phyloP scores from a whole-genome alignment of 108 stramenopile species.

The Cyclostephanos tholiformis region DNA sequence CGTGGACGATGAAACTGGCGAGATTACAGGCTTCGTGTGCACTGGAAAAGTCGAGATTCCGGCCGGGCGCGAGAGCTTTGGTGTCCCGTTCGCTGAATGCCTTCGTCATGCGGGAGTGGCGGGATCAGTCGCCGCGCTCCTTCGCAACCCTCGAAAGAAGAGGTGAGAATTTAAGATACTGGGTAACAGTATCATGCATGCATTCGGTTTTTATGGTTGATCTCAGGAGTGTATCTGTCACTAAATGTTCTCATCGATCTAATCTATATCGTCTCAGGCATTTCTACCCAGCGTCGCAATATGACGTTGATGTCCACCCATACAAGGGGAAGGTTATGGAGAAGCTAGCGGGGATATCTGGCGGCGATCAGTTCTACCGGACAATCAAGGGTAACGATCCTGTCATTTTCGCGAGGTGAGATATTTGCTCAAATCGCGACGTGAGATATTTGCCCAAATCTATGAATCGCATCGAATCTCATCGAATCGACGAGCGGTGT shows the following conservation, averaged over 20 bases:
- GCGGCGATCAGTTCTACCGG: background rate
- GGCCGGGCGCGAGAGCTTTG: constrained; percentile 17
- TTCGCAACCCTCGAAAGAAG: constrained; percentile 24
- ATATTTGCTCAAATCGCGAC: background rate
- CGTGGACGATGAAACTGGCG: constrained; percentile 25
- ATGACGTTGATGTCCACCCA: constrained; percentile 17
- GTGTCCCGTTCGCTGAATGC: constrained; percentile 27
- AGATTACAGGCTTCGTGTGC: constrained; percentile 31
- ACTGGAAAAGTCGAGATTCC: constrained; percentile 37
- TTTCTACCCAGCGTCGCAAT: constrained; percentile 28
- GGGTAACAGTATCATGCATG: background rate
- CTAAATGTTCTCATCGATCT: background rate
- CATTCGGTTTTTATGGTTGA: background rate
- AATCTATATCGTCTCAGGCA: background rate
- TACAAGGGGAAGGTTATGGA: constrained; percentile 10
- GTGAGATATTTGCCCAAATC: background rate
- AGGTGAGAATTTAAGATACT: constrained; percentile 4
- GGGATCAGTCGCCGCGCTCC: constrained; percentile 19
- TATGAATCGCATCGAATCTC: no score
- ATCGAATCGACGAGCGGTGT: background rate
- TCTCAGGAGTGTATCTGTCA: background rate
- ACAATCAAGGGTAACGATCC: constrained; percentile 9
- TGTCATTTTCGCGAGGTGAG: constrained; percentile 15
- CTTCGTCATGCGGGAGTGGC: constrained; percentile 22
- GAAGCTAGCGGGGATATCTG: constrained; percentile 3